A percentile compares a stretch with the other conserved stretches of the same genome.
Conservation (phyloP, 257 asterid species). For the Solanum etuberosum region DNA sequence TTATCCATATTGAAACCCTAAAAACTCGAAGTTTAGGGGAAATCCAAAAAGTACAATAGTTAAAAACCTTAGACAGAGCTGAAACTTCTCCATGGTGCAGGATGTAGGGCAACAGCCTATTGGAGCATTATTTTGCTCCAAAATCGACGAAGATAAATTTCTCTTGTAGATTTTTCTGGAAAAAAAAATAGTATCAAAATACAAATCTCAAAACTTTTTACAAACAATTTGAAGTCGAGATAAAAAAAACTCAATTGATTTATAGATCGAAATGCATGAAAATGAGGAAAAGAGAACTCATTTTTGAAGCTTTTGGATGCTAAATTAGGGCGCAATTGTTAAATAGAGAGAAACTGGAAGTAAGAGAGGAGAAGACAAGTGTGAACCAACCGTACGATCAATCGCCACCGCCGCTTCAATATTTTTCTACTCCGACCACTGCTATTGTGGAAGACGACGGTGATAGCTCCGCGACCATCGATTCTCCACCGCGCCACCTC, state of each 20-base stretch:
- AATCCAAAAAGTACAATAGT: not conserved
- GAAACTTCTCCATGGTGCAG: not conserved
- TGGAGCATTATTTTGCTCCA: not conserved
- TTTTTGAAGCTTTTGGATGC: no score
- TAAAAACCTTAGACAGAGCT: not conserved
- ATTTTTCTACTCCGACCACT: no score
- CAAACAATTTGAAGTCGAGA: not conserved
- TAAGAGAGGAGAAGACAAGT: no score
- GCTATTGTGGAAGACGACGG: no score
- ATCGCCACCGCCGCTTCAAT: no score
- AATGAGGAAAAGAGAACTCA: no score
- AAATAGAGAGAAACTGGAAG: no score
- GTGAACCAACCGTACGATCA: no score
- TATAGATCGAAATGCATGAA: not conserved
- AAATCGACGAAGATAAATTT: not conserved
- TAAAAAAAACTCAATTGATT: not conserved
- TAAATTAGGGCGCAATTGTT: no score
- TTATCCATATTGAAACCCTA: no score
- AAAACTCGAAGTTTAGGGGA: not conserved
- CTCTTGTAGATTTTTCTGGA: not conserved
- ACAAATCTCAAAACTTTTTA: not conserved
- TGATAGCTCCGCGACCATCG: no score
- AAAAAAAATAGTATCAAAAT: not conserved
- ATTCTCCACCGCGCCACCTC: no score
- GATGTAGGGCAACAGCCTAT: not conserved